Conservation (phyloP, 1,284 basidiomycete genomes). For the Afroboletus lepidellus region DNA sequence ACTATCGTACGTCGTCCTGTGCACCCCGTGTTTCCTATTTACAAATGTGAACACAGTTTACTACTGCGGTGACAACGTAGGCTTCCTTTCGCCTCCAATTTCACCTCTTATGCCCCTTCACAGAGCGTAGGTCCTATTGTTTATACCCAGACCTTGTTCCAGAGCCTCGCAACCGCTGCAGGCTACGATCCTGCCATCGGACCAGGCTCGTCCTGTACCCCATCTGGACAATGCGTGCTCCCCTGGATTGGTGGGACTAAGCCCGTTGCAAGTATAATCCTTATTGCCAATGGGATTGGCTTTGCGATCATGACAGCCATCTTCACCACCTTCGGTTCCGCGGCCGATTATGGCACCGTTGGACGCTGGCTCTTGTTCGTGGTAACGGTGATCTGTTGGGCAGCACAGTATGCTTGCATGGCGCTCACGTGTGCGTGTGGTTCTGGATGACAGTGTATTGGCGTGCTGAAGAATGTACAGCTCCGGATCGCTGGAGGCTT, state of each 20-base stretch:
- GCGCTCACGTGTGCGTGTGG: slow-evolving; percentile 55
- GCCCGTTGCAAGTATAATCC: slow-evolving; percentile 69
- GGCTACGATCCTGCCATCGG: slow-evolving; percentile 68
- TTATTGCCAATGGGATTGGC: slow-evolving; percentile 73
- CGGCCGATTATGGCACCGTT: slow-evolving; percentile 79
- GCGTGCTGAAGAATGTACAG: slow-evolving; percentile 31
- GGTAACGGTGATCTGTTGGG: slow-evolving; percentile 77
- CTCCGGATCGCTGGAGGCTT: slow-evolving; percentile 66
- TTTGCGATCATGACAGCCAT: slow-evolving; percentile 80
- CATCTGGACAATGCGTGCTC: slow-evolving; percentile 73
- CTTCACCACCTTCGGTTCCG: slow-evolving; percentile 80
- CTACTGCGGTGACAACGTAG: slow-evolving; percentile 69
- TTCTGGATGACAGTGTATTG: not conserved
- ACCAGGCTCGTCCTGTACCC: slow-evolving; percentile 61
- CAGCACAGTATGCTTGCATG: slow-evolving; percentile 75
- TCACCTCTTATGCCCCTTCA: not conserved
- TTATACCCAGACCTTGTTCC: slow-evolving; percentile 72
- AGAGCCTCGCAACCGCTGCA: slow-evolving; percentile 63
- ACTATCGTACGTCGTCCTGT: slow-evolving; percentile 50
- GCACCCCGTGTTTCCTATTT: slow-evolving; percentile 20
- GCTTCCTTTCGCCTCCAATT: slow-evolving; percentile 4
- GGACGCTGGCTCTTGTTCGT: slow-evolving; percentile 73
- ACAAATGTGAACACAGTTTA: slow-evolving; percentile 46
- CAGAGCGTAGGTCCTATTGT: slow-evolving; percentile 64
- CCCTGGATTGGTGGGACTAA: slow-evolving; percentile 72